Conservation (phyloP, 805 yeast genomes). For the Candida sanyiensis region DNA sequence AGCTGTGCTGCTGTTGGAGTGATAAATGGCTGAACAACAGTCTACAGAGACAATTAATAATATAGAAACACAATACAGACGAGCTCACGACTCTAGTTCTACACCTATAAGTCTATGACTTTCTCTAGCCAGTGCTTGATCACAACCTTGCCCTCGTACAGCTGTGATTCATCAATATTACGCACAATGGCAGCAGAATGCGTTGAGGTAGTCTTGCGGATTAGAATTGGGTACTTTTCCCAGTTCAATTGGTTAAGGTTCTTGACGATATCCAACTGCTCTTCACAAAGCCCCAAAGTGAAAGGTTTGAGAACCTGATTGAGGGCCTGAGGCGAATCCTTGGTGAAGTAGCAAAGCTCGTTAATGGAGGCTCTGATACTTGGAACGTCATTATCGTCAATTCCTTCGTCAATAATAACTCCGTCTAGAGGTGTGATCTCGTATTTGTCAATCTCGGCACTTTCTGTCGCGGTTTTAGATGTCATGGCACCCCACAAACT, state of each 20-base stretch:
- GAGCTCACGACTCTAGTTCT: too few species aligned
- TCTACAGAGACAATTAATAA: too few species aligned
- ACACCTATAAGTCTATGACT: constrained; percentile 27
- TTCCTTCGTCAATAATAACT: constrained; percentile 13
- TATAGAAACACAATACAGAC: not conserved
- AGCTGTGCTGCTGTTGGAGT: too few species aligned
- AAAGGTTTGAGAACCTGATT: constrained; percentile 21
- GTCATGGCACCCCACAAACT: constrained; percentile 56
- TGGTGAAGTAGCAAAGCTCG: constrained; percentile 26
- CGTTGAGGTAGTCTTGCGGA: constrained; percentile 57
- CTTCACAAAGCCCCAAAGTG: constrained; percentile 32
- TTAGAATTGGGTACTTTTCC: constrained; percentile 67
- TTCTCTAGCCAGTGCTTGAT: constrained; percentile 57
- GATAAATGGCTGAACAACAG: too few species aligned
- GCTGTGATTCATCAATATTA: constrained; percentile 42
- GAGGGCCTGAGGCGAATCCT: constrained; percentile 15
- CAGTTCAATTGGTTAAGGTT: constrained; percentile 57
- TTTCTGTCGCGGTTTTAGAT: constrained; percentile 25
- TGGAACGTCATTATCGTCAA: not conserved
- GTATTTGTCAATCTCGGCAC: constrained; percentile 18
- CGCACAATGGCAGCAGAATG: constrained; percentile 83
- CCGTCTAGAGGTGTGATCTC: constrained; percentile 12
- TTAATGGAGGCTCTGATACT: constrained; percentile 25
- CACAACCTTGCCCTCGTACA: constrained; percentile 65
- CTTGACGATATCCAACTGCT: constrained; percentile 48